Evolutionary conservation across 495 filamentous ascomycete genomes (phyloP).

Genomic region (Penicillium simplicissimum): DNA sequence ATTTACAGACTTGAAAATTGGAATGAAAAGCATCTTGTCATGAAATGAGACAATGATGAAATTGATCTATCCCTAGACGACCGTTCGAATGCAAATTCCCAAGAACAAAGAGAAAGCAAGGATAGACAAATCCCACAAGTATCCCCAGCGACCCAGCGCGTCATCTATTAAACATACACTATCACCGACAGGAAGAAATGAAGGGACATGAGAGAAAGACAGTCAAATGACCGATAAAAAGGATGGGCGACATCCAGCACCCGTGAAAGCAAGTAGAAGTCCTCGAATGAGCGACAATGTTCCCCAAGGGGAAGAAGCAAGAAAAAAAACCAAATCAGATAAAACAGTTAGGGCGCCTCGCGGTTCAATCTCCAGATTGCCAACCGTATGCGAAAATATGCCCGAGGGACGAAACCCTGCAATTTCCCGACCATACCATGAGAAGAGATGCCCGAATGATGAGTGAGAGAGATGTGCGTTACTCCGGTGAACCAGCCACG

Average conservation of each 20-base stretch:
- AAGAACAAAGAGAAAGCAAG: conserved; percentile 4
- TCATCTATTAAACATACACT: conserved; percentile 20
- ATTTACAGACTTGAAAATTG: not conserved
- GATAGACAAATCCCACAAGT: not conserved
- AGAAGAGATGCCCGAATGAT: conserved; percentile 19
- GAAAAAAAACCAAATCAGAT: conserved; percentile 2
- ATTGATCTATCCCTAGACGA: conserved; percentile 20
- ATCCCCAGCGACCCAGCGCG: conserved; percentile 22
- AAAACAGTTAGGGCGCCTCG: conserved; percentile 11
- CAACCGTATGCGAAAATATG: conserved; percentile 16
- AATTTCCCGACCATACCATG: conserved; percentile 15
- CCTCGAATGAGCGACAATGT: conserved; percentile 4
- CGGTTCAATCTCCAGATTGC: conserved; percentile 2
- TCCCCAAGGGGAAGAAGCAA: not conserved
- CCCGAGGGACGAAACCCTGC: conserved; percentile 6
- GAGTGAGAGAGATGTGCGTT: conserved; percentile 10
- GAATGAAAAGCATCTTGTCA: not conserved
- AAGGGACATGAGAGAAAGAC: not conserved
- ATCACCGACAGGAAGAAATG: conserved; percentile 1
- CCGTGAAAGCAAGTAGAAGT: not conserved
- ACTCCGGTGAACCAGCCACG: conserved; percentile 33
- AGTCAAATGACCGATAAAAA: conserved; percentile 10
- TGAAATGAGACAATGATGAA: conserved; percentile 3
- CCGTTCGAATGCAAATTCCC: conserved; percentile 12
- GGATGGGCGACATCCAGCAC: conserved; percentile 11